phyloP scores from a whole-genome alignment of 2,329 filamentous ascomycete species.

The Xylaria sp. region DNA sequence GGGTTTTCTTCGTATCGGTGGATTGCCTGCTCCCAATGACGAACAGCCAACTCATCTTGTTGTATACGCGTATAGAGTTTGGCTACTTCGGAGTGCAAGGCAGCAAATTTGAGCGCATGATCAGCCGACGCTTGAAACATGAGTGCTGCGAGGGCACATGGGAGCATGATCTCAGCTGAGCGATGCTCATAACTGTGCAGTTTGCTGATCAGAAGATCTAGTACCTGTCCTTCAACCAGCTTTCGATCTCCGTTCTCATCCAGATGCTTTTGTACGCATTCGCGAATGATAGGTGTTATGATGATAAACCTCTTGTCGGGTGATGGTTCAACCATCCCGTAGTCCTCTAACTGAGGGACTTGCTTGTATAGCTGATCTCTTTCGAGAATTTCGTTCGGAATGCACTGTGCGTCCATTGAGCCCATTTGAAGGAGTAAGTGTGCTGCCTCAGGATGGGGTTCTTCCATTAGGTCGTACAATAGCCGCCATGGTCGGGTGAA shows the following conservation, averaged over 20 bases:
- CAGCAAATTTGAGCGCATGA: neutral
- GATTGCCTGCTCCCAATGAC: constrained; percentile 1
- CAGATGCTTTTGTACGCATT: constrained; percentile 7
- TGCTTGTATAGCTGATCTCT: constrained; percentile 5
- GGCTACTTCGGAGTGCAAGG: constrained; percentile 2
- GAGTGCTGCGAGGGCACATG: constrained; percentile 9
- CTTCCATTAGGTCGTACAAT: constrained; percentile 2
- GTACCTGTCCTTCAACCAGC: neutral
- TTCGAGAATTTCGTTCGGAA: constrained; percentile 6
- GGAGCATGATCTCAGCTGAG: neutral
- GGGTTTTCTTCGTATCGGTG: neutral
- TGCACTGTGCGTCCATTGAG: constrained; percentile 8
- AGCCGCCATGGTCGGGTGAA: constrained; percentile 1
- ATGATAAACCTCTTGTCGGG: constrained; percentile 1
- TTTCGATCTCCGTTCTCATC: neutral
- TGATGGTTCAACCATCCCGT: constrained; percentile 16
- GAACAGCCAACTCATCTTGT: neutral
- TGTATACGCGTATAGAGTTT: neutral
- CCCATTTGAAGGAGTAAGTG: constrained; percentile 11
- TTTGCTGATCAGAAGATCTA: neutral
- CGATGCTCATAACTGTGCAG: neutral
- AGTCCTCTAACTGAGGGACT: neutral
- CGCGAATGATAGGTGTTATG: neutral
- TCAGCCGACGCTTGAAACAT: constrained; percentile 1
- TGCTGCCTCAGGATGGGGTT: neutral